Base-by-base conservation (phyloP, 768 basidiomycete genomes). In the Leccinum subgranulosum region DNA sequence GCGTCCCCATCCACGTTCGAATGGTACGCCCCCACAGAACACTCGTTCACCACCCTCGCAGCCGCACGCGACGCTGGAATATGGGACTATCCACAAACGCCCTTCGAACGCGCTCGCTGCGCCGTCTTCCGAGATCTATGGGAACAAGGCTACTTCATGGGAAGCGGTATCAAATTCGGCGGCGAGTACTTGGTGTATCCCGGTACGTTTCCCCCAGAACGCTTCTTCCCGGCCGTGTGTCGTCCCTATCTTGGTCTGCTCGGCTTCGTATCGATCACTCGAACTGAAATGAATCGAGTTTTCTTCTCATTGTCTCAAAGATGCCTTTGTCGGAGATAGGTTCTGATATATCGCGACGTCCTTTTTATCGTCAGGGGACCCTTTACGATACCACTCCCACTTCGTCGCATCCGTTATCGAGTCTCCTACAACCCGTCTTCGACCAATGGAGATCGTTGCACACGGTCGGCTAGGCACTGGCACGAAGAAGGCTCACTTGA, bases 151-250 rank as follows among this genome's bases (percentile, higher is more conserved):
- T 86, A 87, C 69, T 97, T 84, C 70, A 82, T 97, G 83, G 94
- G 94, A 49, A 84, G 84, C 0, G 95, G 94, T 0, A 84, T 95
- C 72, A 90, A 89, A 71, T 99, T 99, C 67, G 97, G 97, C 6
- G 95, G 94, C 2, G 94, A 98, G 65, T 98, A 93, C 72, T 75
- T 99, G 46, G 90, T 98, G 1, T 99, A 99, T 74, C 97, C 97
- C 52, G 96, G 96, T 89, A 68, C 43, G 84, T 73, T 29, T 58
- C 11, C 49, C 29, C 45, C 23, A 14, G 12, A 7, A 19, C 21
- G 4, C 17, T 33, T 15, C 10, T 31, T 12, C 7, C 21, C 36
- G 21, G 27, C 17, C n/a, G 10, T 34, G 23, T 2, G 23, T 23
- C 23, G 23, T 23, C 3, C 23, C 23, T 23, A 23, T 23, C 23